These are phyloP conservation scores for Cryphonectria parasitica DNA, from an alignment of 2,329 filamentous ascomycete species.

Conservation along the genomic window DNA sequence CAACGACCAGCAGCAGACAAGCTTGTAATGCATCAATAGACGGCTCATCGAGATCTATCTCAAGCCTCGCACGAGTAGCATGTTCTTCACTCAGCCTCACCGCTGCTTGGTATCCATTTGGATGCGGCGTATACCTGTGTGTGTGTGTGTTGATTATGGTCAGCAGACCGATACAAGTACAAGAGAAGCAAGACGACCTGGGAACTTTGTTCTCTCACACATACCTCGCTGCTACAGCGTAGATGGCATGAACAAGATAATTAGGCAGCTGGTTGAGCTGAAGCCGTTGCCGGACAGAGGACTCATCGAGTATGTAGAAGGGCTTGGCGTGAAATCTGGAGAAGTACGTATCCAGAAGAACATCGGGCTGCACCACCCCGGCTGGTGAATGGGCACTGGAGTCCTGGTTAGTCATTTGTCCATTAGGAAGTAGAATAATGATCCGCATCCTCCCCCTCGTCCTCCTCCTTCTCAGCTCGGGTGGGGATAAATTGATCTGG, in stretches of 20 bases:
- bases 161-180: slow-evolving; percentile 26
- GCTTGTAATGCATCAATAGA: slow-evolving; percentile 78
- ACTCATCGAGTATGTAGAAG: slow-evolving; percentile 80
- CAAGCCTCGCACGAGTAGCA: slow-evolving; percentile 67
- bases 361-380: slow-evolving; percentile 58
- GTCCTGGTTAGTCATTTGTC: slow-evolving; percentile 18
- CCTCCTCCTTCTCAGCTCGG: background rate
- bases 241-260: slow-evolving; percentile 60
- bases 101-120: slow-evolving; percentile 68
- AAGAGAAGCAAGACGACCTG: background rate
- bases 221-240: slow-evolving; percentile 66
- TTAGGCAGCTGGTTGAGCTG: slow-evolving; percentile 67
- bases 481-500: background rate
- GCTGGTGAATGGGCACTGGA: slow-evolving; percentile 50
- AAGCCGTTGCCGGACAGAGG: slow-evolving; percentile 71
- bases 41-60: slow-evolving; percentile 79
- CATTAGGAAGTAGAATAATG: too few relatives aligned
- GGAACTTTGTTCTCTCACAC: slow-evolving; percentile 25
- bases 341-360: slow-evolving; percentile 79
- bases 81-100: slow-evolving; percentile 73
- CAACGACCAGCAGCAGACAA: slow-evolving; percentile 73
- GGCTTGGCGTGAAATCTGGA: slow-evolving; percentile 78
- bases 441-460: background rate
- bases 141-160: slow-evolving; percentile 21
- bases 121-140: slow-evolving; percentile 70